These are phyloP conservation scores for Syzygium aqueum DNA, from an alignment of 345 rosid species.

Conservation along the genomic window DNA sequence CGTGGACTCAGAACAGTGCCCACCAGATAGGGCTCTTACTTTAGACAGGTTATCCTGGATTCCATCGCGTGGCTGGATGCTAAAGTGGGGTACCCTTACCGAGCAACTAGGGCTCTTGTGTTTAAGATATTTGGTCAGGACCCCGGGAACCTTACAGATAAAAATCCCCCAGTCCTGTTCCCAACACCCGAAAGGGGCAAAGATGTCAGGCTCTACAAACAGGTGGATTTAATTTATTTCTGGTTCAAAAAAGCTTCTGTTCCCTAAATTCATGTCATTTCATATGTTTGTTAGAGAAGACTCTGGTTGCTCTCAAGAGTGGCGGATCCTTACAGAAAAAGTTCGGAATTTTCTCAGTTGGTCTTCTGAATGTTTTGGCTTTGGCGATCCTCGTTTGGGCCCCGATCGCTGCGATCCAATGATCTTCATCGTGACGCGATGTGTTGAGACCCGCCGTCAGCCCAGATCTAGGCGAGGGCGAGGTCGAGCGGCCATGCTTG, in stretches of 20 bases:
- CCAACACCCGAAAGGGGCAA: conserved; percentile 54
- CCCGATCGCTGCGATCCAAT: not conserved
- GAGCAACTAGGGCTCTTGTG: conserved; percentile 20
- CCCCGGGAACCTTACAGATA: conserved; percentile 46
- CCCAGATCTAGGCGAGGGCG: too few relatives aligned
- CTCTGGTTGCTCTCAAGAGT: not conserved
- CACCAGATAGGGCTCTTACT: conserved; percentile 71
- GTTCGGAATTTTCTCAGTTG: not conserved
- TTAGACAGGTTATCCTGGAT: conserved; percentile 78
- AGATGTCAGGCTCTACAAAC: conserved; percentile 49
- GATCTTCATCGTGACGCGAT: too few relatives aligned
- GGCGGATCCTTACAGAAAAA: not conserved
- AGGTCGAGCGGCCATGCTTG: too few relatives aligned
- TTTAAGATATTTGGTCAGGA: conserved; percentile 80
- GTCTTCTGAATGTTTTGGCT: too few relatives aligned
- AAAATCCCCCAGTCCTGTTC: conserved; percentile 42
- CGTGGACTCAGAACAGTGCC: conserved; percentile 73
- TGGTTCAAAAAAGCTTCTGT: not conserved
- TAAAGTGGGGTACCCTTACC: conserved; percentile 48
- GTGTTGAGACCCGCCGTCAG: too few relatives aligned
- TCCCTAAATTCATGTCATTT: not conserved
- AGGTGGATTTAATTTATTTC: conserved; percentile 27
- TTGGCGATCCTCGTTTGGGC: not conserved
- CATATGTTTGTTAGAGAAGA: not conserved
- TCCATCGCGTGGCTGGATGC: conserved; percentile 58